Percentiles rank a stretch among this genome's conserved stretches.
Evolutionary conservation across 306 rosid genomes (phyloP).

Genomic region (Quercus alba): DNA sequence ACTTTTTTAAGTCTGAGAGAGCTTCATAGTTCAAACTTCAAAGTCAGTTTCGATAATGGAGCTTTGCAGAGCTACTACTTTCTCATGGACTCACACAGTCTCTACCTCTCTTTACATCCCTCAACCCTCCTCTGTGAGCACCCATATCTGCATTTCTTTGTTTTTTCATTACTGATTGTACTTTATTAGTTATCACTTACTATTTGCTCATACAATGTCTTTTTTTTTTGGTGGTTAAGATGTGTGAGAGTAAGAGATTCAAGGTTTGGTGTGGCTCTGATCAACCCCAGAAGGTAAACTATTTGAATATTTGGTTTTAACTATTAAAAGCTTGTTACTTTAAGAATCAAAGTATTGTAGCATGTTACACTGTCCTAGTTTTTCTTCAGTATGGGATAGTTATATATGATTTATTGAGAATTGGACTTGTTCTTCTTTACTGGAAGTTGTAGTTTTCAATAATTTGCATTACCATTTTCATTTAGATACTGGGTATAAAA

Average conservation of each 20-base stretch:
- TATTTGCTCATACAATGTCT: neutral
- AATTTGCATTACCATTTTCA: neutral
- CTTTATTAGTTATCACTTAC: neutral
- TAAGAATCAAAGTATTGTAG: neutral
- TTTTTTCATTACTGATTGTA: neutral
- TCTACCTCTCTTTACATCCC: conserved; percentile 50
- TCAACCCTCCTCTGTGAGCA: conserved; percentile 47
- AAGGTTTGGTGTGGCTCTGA: conserved; percentile 52
- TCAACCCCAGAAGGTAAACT: conserved; percentile 48
- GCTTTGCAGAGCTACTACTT: conserved; percentile 43
- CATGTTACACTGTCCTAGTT: neutral
- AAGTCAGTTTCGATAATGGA: conserved; percentile 31
- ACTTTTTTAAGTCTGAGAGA: neutral
- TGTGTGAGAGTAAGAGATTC: conserved; percentile 36
- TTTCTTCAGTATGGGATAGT: neutral
- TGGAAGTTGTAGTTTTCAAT: neutral
- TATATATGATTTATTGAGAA: neutral
- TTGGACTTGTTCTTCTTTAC: neutral
- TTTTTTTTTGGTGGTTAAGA: conserved; percentile 12
- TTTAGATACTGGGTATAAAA: neutral
- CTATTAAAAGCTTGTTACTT: neutral
- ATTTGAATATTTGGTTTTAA: neutral
- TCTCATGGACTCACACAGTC: conserved; percentile 59
- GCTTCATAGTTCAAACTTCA: neutral
- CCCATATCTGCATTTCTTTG: conserved; percentile 5